phyloP scores from a whole-genome alignment of 1,284 basidiomycete species.

The Sporisorium graminicola region DNA sequence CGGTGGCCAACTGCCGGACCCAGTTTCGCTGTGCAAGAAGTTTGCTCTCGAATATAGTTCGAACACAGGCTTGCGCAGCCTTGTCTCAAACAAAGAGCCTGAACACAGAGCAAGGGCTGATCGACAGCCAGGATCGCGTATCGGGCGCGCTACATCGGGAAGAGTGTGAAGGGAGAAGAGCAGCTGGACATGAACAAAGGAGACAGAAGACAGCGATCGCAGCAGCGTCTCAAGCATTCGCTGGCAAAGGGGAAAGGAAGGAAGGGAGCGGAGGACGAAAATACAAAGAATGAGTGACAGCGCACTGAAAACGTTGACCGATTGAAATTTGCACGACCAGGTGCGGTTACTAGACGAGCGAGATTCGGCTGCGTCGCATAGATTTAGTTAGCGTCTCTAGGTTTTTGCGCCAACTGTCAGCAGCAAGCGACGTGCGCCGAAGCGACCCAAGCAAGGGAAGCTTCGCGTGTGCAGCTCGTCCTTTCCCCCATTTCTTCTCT shows the following conservation, averaged over 20 bases:
- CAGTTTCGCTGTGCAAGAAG: no score
- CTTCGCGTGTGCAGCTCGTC: neutral
- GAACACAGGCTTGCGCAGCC: no score
- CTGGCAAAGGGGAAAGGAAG: neutral
- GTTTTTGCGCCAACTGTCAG: no score
- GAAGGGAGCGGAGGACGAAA: conserved; percentile 10
- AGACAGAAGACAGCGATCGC: neutral
- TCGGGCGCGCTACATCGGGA: neutral
- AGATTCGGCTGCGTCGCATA: neutral
- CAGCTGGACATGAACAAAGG: no score
- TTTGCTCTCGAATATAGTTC: no score
- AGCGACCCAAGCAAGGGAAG: neutral
- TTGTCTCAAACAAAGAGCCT: no score
- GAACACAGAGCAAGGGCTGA: no score
- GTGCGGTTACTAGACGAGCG: neutral
- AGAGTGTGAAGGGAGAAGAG: no score
- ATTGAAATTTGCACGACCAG: no score
- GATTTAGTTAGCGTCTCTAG: no score
- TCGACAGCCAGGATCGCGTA: no score
- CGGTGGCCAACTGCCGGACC: no score
- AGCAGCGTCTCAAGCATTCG: neutral
- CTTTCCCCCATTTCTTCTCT: neutral
- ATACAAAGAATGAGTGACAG: conserved; percentile 12
- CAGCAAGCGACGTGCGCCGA: neutral
- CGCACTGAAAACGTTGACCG: conserved; percentile 3